Evolutionary conservation across 495 filamentous ascomycete genomes (phyloP).

Genomic region (Lophiostoma macrostomum): DNA sequence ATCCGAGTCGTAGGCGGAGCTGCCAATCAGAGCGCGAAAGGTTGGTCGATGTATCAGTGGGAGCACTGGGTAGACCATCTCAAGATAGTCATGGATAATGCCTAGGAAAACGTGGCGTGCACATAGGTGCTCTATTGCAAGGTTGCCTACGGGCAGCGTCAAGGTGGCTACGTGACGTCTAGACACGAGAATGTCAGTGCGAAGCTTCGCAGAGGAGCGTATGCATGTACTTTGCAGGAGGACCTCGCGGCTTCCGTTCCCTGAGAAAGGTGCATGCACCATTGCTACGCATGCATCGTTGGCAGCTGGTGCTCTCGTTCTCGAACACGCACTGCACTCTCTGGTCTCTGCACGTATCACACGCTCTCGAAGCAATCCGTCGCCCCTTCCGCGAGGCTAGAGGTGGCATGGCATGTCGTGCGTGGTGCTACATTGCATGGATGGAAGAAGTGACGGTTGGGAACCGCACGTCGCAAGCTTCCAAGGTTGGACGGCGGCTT

Average conservation of each 20-base stretch:
- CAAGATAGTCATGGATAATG: slow-evolving; percentile 4
- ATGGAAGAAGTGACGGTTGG: too few relatives aligned
- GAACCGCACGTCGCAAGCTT: too few relatives aligned
- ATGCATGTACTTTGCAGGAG: neutral
- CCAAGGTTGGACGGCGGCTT: too few relatives aligned
- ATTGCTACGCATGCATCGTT: neutral
- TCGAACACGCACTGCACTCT: slow-evolving; percentile 5
- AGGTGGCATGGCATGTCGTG: slow-evolving; percentile 7
- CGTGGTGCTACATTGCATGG: too few relatives aligned
- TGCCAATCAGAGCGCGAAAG: neutral
- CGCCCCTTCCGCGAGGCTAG: neutral
- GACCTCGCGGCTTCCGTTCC: slow-evolving; percentile 1
- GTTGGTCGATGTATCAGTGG: neutral
- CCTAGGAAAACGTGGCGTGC: neutral
- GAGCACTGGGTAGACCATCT: slow-evolving; percentile 5
- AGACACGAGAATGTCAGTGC: neutral
- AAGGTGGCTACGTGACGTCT: neutral
- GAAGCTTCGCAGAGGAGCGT: neutral
- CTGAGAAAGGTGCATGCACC: slow-evolving; percentile 1
- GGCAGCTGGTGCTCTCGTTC: neutral
- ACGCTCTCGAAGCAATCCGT: slow-evolving; percentile 5
- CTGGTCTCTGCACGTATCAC: slow-evolving; percentile 4
- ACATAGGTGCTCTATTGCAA: slow-evolving; percentile 1
- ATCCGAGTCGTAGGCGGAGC: neutral
- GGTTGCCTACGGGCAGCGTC: neutral